Base-by-base conservation (phyloP, 2,329 filamentous ascomycete genomes). In the Tolypocladium cylindrosporum region DNA sequence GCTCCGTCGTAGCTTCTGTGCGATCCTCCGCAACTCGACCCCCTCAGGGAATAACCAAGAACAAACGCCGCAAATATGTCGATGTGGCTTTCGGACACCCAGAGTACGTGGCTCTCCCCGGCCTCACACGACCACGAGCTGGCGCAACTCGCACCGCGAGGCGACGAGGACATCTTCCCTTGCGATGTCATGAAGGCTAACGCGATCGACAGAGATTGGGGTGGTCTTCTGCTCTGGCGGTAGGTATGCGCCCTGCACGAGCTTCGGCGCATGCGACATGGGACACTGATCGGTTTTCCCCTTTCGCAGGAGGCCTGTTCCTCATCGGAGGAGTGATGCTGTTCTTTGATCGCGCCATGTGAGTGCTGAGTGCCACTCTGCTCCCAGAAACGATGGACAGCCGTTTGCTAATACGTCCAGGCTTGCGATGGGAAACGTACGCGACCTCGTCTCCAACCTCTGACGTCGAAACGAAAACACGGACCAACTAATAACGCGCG, bases 331-430 rank as follows among this genome's bases (percentile, higher is more conserved):
- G 94, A 61, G 90, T 99, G 11, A 82, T 99, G 75, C 84, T 99
- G 75, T 97, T 99, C 79, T 99, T 99, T 78, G 94, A 99, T 76
- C 86, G 94, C 64, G 90, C 94, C 68, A 92, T 97, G 90, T 93
- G 79, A 69, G 86, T 79, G 11, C 31, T 93, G 79, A 69, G 86
- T 79, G 11, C 31, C 19, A 24, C 48, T 24, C 58, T 55, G 42
- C 53, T 53, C 34, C 6, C 21, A 51, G 34, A 41, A 37, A 37
- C 24, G 6, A 13, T 21, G 31, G 31, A 21, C 19, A 3, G 3
- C 16, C 8, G 11, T 11, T 52, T 21, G 48, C 31, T 52, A 21
- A 52, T 5, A 14, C 19, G 31, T 14, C 3, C 9, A 94, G 90
- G 85, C 85, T 99, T 58, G 93, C 93, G 65, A 97, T 97, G 94